Evolutionary conservation across 305 asterid genomes (phyloP).

Genomic region (Fraxinus ornus): DNA sequence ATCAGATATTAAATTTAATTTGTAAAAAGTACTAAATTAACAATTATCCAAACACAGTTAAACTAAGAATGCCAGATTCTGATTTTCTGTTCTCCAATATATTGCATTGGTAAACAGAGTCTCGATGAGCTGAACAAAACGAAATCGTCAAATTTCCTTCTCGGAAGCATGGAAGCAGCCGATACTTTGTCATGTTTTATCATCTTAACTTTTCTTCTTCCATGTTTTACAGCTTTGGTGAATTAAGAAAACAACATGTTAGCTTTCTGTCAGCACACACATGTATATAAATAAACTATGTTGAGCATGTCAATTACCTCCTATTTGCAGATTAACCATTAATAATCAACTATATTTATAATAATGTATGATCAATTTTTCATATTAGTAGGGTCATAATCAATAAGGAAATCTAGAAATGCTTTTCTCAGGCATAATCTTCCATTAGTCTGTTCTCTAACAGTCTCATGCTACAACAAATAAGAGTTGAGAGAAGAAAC

Average conservation of each 20-base stretch:
- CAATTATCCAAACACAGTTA: background rate
- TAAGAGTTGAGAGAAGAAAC: conserved; percentile 36
- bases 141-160: background rate
- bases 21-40: background rate
- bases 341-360: background rate
- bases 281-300: background rate
- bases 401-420: background rate
- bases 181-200: background rate
- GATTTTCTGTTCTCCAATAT: background rate
- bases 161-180: background rate
- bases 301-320: background rate
- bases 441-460: background rate
- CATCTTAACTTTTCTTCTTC: background rate
- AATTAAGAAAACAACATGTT: background rate
- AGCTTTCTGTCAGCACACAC: background rate
- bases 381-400: background rate
- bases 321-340: background rate
- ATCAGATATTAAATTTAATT: background rate
- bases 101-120: background rate
- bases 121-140: background rate
- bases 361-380: background rate
- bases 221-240: background rate
- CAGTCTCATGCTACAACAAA: background rate
- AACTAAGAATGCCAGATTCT: background rate
- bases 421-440: background rate